A percentile compares a stretch with the other conserved stretches of the same genome.
Conservation (phyloP, 1,284 basidiomycete genomes). For the Irpex lacteus region DNA sequence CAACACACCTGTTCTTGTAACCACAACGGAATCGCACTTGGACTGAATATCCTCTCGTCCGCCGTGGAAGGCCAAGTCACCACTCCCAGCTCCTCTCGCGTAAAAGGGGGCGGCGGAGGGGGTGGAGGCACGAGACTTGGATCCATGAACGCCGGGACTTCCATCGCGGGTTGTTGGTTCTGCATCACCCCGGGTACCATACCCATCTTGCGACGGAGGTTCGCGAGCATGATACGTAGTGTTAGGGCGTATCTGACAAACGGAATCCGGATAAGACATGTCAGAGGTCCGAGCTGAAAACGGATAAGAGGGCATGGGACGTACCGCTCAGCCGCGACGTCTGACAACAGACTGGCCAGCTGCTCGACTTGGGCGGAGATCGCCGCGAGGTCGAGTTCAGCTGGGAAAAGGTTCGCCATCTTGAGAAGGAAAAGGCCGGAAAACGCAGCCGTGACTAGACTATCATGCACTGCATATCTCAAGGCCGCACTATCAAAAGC, state of each 20-base stretch:
- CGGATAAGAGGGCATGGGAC: neutral
- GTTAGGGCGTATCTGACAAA: conserved; percentile 76
- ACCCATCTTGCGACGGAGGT: conserved; percentile 83
- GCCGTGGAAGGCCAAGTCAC: conserved; percentile 59
- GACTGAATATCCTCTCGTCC: conserved; percentile 73
- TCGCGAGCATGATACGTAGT: conserved; percentile 86
- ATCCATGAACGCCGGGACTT: conserved; percentile 55
- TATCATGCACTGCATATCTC: conserved; percentile 90
- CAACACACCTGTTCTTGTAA: conserved; percentile 71
- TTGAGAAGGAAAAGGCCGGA: conserved; percentile 91
- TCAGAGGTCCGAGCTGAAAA: neutral
- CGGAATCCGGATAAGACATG: neutral
- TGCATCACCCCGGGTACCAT: conserved; percentile 42
- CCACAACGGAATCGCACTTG: conserved; percentile 77
- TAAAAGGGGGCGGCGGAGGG: conserved; percentile 66
- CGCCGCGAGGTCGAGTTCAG: conserved; percentile 71
- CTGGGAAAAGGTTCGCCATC: conserved; percentile 84
- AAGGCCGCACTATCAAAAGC: conserved; percentile 60
- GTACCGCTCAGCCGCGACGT: conserved; percentile 83
- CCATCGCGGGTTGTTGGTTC: conserved; percentile 24
- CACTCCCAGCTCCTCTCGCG: conserved; percentile 76
- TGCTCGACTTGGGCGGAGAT: conserved; percentile 83
- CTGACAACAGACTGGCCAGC: conserved; percentile 77
- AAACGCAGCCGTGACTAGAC: conserved; percentile 88
- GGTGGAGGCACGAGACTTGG: conserved; percentile 53